Percentiles rank a stretch among this genome's conserved stretches.
Evolutionary conservation across 2,329 filamentous ascomycete species (phyloP).

Genomic region (Ilyonectria destructans): DNA sequence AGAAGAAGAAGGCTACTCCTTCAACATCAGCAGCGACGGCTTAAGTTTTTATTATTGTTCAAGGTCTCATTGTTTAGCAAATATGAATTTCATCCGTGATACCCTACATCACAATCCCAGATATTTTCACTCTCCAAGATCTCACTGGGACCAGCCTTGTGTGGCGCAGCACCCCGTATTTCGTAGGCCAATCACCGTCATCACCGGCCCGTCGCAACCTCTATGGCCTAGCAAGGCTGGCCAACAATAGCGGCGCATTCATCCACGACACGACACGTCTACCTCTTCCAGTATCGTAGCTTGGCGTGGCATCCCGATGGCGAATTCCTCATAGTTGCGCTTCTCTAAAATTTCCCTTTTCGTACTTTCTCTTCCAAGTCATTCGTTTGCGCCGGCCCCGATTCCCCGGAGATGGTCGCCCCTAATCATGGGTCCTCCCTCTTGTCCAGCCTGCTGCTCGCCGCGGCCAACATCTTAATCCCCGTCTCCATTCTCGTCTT

Average conservation of each 20-base stretch:
- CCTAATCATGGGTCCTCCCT: constrained; percentile 48
- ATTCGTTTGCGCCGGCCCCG: constrained; percentile 24
- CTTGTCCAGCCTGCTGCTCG: constrained; percentile 63
- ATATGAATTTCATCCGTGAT: constrained; percentile 48
- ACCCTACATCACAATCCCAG: constrained; percentile 41
- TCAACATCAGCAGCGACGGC: constrained; percentile 30
- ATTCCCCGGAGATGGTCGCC: constrained; percentile 44
- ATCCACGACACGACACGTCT: constrained; percentile 49
- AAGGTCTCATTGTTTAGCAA: constrained; percentile 41
- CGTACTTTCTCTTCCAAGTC: constrained; percentile 18
- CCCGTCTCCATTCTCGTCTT: constrained; percentile 84
- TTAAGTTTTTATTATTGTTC: constrained; percentile 29
- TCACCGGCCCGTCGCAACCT: constrained; percentile 33
- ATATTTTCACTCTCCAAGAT: background rate
- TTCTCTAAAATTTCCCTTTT: constrained; percentile 33
- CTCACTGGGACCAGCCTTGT: constrained; percentile 42
- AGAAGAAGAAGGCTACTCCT: constrained; percentile 56
- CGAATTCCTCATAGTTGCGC: constrained; percentile 30
- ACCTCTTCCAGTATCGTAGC: constrained; percentile 36
- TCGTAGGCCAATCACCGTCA: constrained; percentile 38
- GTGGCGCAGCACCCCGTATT: constrained; percentile 42
- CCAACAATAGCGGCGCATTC: constrained; percentile 34
- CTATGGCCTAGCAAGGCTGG: constrained; percentile 46
- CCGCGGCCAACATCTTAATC: constrained; percentile 83
- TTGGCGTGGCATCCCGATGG: constrained; percentile 37